These are phyloP conservation scores for Grigorovia yakushimaensis DNA, from an alignment of 805 yeast genomes.

Conservation along the genomic window DNA sequence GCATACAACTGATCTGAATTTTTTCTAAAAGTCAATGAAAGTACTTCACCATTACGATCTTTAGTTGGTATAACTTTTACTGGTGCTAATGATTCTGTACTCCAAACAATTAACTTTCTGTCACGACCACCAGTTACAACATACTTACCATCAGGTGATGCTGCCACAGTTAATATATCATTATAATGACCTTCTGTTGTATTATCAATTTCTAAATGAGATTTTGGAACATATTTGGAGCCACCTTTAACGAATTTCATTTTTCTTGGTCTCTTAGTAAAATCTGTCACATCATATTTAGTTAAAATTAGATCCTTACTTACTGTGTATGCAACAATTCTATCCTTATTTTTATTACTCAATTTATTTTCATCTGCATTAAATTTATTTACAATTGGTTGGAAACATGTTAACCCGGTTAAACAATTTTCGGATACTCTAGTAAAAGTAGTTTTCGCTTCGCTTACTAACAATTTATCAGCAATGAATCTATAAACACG, in stretches of 20 bases:
- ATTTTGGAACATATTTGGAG: slow-evolving; percentile 31
- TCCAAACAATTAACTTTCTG: slow-evolving; percentile 75
- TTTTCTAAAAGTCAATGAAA: slow-evolving; percentile 68
- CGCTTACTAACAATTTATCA: slow-evolving; percentile 35
- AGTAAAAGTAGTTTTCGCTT: slow-evolving; percentile 35
- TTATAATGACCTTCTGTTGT: slow-evolving; percentile 64
- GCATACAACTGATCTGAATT: slow-evolving; percentile 80
- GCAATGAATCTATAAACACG: slow-evolving; percentile 62
- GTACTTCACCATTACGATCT: slow-evolving; percentile 60
- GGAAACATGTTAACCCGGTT: slow-evolving; percentile 35
- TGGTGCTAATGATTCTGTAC: slow-evolving; percentile 65
- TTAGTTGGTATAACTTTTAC: slow-evolving; percentile 68
- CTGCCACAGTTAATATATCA: slow-evolving; percentile 69
- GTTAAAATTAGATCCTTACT: slow-evolving; percentile 74
- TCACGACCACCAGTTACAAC: slow-evolving; percentile 90
- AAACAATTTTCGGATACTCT: slow-evolving; percentile 54
- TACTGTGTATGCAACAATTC: slow-evolving; percentile 57
- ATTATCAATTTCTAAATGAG: slow-evolving; percentile 35
- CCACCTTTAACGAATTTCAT: slow-evolving; percentile 62
- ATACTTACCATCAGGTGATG: slow-evolving; percentile 75
- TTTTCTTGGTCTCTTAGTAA: slow-evolving; percentile 51
- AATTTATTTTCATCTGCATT: slow-evolving; percentile 17
- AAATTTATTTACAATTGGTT: slow-evolving; percentile 28
- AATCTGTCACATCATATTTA: slow-evolving; percentile 63
- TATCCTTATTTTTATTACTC: slow-evolving; percentile 44